phyloP scores from a whole-genome alignment of 345 rosid species.

The Geranium rotundifolium region DNA sequence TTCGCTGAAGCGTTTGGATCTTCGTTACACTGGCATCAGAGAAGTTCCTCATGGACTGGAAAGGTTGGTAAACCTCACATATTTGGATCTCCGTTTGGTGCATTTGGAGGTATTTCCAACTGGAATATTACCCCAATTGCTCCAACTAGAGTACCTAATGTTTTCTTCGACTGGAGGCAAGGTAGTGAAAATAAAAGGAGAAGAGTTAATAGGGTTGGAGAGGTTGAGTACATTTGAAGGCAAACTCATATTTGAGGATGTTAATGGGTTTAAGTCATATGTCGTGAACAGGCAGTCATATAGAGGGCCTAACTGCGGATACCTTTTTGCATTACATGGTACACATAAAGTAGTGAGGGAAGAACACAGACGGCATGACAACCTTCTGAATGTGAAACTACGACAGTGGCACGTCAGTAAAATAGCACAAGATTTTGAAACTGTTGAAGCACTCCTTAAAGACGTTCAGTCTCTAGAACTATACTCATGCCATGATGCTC shows the following conservation, averaged over 20 bases:
- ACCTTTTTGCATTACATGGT: neutral
- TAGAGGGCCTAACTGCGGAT: neutral
- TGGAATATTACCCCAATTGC: conserved; percentile 9
- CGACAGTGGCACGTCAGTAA: neutral
- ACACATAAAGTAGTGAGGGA: neutral
- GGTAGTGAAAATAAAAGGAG: conserved; percentile 6
- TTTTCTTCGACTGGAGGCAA: neutral
- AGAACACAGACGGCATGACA: neutral
- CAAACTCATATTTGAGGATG: neutral
- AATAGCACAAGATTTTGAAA: too few species aligned
- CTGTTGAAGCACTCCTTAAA: too few species aligned
- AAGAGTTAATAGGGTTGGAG: conserved; percentile 9
- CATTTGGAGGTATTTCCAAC: neutral
- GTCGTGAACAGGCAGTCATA: neutral
- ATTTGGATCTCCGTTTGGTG: conserved; percentile 2
- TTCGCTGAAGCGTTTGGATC: conserved; percentile 11
- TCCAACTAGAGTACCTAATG: conserved; percentile 3
- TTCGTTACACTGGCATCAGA: conserved; percentile 1
- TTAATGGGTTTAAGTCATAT: neutral
- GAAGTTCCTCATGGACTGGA: conserved; percentile 13
- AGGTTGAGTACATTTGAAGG: neutral
- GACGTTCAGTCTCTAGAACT: too few species aligned
- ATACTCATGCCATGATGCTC: too few species aligned
- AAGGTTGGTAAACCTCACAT: conserved; percentile 11
- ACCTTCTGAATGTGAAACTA: too few species aligned